A percentile compares a stretch with the other conserved stretches of the same genome.
phyloP scores from a whole-genome alignment of 805 yeast genomes.

The Pichia deserticola region DNA sequence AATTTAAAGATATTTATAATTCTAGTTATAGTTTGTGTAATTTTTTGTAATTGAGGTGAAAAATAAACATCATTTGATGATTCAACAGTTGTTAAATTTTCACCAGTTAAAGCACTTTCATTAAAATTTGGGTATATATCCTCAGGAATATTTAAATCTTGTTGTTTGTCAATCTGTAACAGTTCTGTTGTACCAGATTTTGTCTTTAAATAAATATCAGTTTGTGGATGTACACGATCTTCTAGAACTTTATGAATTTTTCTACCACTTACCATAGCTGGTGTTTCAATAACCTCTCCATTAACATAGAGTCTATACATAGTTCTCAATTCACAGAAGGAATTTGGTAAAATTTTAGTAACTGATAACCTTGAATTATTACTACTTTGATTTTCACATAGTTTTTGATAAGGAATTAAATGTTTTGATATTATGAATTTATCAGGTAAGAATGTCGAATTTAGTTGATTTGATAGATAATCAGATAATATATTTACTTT shows the following conservation, averaged over 20 bases:
- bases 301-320: conserved; percentile 45
- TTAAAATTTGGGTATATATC: no score
- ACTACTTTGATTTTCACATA: neutral
- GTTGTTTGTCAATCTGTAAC: neutral
- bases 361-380: conserved; percentile 40
- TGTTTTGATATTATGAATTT: neutral
- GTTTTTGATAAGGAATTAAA: conserved; percentile 9
- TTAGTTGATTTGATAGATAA: neutral
- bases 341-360: conserved; percentile 47
- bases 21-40: conserved; percentile 29
- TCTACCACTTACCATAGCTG: conserved; percentile 41
- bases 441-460: conserved; percentile 1
- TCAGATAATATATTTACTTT: neutral
- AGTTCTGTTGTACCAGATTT: conserved; percentile 2
- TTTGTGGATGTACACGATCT: conserved; percentile 33
- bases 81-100: no score
- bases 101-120: no score
- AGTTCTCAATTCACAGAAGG: conserved; percentile 64
- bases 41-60: neutral
- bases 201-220: conserved; percentile 9
- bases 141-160: neutral
- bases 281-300: conserved; percentile 23
- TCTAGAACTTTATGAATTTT: conserved; percentile 44
- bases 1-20: conserved; percentile 33
- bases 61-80: no score